Evolutionary conservation across 2,329 filamentous ascomycete genomes (phyloP), one percentile per base, ranked within the genome.

Genomic region (Didymosphaeria variabile): DNA sequence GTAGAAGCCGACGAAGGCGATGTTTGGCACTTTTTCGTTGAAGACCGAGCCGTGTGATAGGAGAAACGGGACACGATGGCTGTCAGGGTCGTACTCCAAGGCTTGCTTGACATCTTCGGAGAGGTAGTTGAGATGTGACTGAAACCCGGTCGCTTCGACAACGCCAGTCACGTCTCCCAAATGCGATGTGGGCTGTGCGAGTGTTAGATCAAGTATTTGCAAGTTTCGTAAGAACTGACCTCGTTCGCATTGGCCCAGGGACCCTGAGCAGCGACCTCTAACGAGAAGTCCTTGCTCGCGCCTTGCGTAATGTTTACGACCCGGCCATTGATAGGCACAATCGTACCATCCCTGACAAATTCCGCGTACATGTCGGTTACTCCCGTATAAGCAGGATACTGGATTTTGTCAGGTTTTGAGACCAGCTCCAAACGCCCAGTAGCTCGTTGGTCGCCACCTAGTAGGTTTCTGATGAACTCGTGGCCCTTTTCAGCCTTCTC

Each of bases 1-100:
- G 72, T 96, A 96, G 77, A 93, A 93, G 0, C 92, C 92, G 1
- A 95, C 89, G 69, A 95, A 94, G 0, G 91, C 91, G 0, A 95
- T 79, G 6, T 85, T 86, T 0, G 89, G 85, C 0, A 93, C 76
- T 0, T 82, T 79, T 0, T 85, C 84, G 60, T 89, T 86, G 58
- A 89, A 81, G 15, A 88, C 89, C 1, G 86, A 87, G 65, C 91
- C 89, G 53, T 90, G 88, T 52, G 91, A 88, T 23, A 90, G 87
- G 0, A 95, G 81, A n/a, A 74, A 64, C 1, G 76, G 76, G 26
- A 78, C 64, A 19, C 74, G n/a, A 89, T 83, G 52, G 85, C 84
- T 17, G 80, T 74, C 61, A 87, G 85, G 75, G 1, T 87, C 86
- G 68, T 90, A 85, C 7, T 87, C 80, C 2, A 96, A 81, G 0